Base-by-base conservation (phyloP, 192 early-diverging fungal species). In the Podila verticillata region DNA sequence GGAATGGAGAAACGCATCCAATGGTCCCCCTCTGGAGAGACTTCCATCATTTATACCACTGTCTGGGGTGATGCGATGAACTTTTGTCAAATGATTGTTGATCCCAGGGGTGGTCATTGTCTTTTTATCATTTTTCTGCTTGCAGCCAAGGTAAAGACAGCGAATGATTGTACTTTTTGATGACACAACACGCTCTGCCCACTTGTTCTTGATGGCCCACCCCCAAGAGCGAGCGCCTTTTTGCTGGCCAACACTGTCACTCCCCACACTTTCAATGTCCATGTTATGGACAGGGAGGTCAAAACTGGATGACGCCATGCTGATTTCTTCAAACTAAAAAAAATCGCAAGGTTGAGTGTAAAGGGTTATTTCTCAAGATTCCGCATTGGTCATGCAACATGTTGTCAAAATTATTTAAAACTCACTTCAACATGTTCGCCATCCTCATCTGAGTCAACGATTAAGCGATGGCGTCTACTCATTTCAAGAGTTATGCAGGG, bases 61-160 rank as follows among this genome's bases (percentile, higher is more conserved):
- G 5, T 69, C 67, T n/a, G 22, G 0, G 1, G 29, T 61, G 47
- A 69, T 68, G 19, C 26, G 30, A 26, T 68, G 66, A 2, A 15
- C 22, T 26, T 60, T 60, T 8, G 7, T 26, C 66, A 68, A 56
- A 28, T 68, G 57, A 5, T 20, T 58, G 32, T 58, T 68, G 57
- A 68, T 68, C 5, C 66, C 66, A 13, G 36, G 26, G 22, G 57
- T 68, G 13, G 66, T 68, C 66, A 68, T 68, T 59, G 56, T 26
- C 2, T 20, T 57, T 44, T 56, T 58, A 2, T 4, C 28, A 20
- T 68, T 59, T 28, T 3, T 35, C 26, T 44, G 35, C 15, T 1
- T 68, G 66, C 66, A 68, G 15, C 66, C 57, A 47, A 57, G 66
- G 36, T 26, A 68, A 68, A 57, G 56, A 44, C 66, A 68, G 51